Percentiles rank a stretch among this genome's conserved stretches.
Evolutionary conservation across 495 filamentous ascomycete species (phyloP).

Genomic region (Penicillium antarcticum): DNA sequence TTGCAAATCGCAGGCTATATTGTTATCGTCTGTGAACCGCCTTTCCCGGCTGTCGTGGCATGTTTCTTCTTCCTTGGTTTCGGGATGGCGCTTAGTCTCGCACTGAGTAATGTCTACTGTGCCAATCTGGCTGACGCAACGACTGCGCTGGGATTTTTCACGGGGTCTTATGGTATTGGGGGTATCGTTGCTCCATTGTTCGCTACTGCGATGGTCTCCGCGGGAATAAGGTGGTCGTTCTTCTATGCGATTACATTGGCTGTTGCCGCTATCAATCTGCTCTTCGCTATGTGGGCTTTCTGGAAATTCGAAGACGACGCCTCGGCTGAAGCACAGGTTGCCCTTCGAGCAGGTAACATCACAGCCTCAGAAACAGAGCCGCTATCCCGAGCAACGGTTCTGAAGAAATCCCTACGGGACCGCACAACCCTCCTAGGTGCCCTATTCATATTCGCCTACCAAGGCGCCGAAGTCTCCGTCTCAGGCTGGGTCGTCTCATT

Average conservation of each 20-base stretch:
- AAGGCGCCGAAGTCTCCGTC: conserved; percentile 73
- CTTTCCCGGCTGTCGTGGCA: conserved; percentile 63
- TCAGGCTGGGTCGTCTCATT: conserved; percentile 83
- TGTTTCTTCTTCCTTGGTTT: conserved; percentile 66
- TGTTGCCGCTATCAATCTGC: conserved; percentile 46
- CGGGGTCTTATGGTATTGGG: conserved; percentile 73
- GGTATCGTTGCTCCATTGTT: conserved; percentile 67
- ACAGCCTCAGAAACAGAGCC: conserved; percentile 38
- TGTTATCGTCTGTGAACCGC: conserved; percentile 61
- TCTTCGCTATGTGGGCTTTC: conserved; percentile 53
- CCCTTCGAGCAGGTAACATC: conserved; percentile 29
- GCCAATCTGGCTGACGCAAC: conserved; percentile 65
- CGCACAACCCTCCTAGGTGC: conserved; percentile 65
- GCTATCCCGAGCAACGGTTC: conserved; percentile 66
- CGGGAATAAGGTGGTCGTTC: conserved; percentile 33
- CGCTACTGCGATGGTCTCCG: conserved; percentile 55
- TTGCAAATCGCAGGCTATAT: conserved; percentile 55
- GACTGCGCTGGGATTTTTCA: conserved; percentile 57
- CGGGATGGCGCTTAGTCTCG: conserved; percentile 62
- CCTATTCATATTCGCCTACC: conserved; percentile 78
- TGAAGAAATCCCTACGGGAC: conserved; percentile 51
- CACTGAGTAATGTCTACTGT: conserved; percentile 72
- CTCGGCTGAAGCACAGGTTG: conserved; percentile 22
- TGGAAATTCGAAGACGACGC: conserved; percentile 51
- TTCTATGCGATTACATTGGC: conserved; percentile 26